Evolutionary conservation across 352 stramenopile species (phyloP).

Genomic region (Phytophthora fragariae): DNA sequence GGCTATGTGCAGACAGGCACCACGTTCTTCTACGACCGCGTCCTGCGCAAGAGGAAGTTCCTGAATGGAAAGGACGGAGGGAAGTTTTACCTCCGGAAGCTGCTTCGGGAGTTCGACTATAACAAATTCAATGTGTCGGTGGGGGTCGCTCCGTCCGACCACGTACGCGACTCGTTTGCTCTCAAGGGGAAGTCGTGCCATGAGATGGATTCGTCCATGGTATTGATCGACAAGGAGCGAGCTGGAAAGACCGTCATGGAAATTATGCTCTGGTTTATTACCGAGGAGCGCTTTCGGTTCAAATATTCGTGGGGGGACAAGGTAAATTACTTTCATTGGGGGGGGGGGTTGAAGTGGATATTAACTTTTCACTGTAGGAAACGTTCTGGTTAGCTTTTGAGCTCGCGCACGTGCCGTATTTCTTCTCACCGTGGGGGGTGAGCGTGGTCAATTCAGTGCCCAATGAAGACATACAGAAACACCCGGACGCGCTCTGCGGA

Average conservation of each 20-base stretch:
- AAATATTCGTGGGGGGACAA: slow-evolving; percentile 54
- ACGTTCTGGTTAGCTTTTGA: slow-evolving; percentile 56
- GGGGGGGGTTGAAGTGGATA: not conserved
- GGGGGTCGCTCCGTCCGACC: slow-evolving; percentile 35
- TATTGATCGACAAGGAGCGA: slow-evolving; percentile 54
- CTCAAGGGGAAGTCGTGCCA: slow-evolving; percentile 54
- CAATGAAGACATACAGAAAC: slow-evolving; percentile 39
- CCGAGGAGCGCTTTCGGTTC: slow-evolving; percentile 39
- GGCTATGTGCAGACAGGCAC: slow-evolving; percentile 58
- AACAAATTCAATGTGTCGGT: slow-evolving; percentile 39
- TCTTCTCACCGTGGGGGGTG: slow-evolving; percentile 52
- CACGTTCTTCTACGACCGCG: slow-evolving; percentile 75
- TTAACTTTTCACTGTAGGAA: slow-evolving; percentile 12
- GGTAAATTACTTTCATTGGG: not conserved
- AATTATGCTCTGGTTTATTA: slow-evolving; percentile 48
- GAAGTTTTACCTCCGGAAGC: slow-evolving; percentile 46
- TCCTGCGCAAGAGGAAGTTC: slow-evolving; percentile 50
- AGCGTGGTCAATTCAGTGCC: slow-evolving; percentile 41
- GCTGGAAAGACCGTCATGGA: slow-evolving; percentile 40
- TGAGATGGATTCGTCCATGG: slow-evolving; percentile 74
- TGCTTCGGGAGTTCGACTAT: slow-evolving; percentile 59
- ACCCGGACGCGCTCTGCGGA: slow-evolving; percentile 44
- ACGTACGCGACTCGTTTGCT: slow-evolving; percentile 49
- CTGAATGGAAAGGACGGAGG: slow-evolving; percentile 44
- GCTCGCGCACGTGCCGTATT: slow-evolving; percentile 40